Base-by-base conservation (phyloP, 2,329 filamentous ascomycete genomes). In the Clonostachys solani region DNA sequence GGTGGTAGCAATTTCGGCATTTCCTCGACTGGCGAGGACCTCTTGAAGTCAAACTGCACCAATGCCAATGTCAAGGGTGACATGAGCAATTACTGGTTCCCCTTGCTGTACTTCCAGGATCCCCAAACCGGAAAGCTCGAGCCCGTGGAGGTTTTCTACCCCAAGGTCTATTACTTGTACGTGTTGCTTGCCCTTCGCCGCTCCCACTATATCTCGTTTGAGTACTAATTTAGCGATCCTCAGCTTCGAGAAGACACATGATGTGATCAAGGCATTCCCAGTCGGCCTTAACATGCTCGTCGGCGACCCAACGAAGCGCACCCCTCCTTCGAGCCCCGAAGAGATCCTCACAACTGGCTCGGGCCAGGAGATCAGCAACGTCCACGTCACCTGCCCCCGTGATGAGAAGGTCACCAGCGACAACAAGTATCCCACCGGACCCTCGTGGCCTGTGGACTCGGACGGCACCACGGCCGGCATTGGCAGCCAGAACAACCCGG, bases 11-110 rank as follows among this genome's bases (percentile, higher is more conserved):
- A 73, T 54, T 91, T 91, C 58, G 72, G 76, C 52, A 68, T 81
- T 53, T 74, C 66, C 46, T 82, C 85, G 59, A 81, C 75, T 40
- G 87, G 82, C 56, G 71, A 80, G 48, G 71, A 78, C 42, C 74
- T 87, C 23, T 51, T 72, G 50, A 61, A 74, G 47, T 88, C 85
- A 33, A 74, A 77, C 19, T 92, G 88, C 73, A 87, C 82, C 44
- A 88, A 84, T 33, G 86, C 87, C 62, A 75, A 77, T 50, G 74
- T 88, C 60, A 81, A 77, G 56, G 80, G 79, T 46, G 87, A 91
- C 66, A 74, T 81, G 60, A 86, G 80, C 55, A 86, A 86, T 64
- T 92, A 92, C 72, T 92, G 88, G 88, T 82, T 84, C 47, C 87
- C 88, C 2, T 72, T 73, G 33, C 68, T 92, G 4, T 91, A 84